Base-by-base conservation (phyloP, 2,329 filamentous ascomycete species). In the Tolypocladium ophioglossoides region DNA sequence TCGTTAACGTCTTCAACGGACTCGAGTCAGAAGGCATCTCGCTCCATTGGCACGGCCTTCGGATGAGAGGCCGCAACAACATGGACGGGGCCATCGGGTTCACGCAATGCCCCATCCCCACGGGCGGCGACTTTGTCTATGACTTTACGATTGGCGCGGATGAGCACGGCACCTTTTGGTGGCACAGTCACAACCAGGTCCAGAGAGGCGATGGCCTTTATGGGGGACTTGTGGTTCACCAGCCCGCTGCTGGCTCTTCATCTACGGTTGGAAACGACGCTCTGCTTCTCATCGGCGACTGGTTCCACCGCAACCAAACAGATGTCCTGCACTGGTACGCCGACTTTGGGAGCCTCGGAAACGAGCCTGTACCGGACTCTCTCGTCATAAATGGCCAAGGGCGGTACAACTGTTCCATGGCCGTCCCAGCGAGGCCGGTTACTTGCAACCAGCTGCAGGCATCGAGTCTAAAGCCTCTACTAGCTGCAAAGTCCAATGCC, bases 21-120 rank as follows among this genome's bases (percentile, higher is more conserved):
- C 74, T 78, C 32, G 78, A 85, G 0, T 76, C 75, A 8, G 85
- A 89, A 61, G 79, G 75, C 20, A 82, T 84, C 22, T 80, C 76
- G 52, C 72, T 90, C 11, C 87, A 91, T 64, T 90, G 86, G 69
- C 87, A 91, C 60, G 87, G 87, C 14, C 75, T 91, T 55, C 87
- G 80, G 61, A 85, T 89, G 67, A 86, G 86, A 61, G 84, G 84
- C 16, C 86, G 84, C 0, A 87, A 82, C 56, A 77, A 78, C 56
- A 87, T 88, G 82, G 82, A 85, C 57, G 83, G 83, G 44, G 80
- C 83, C 4, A 71, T 64, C 7, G 69, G 68, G 2, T 66, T 77
- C 22, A 77, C 74, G 0, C 73, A 79, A 57, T 78, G 76, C 54
- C 74, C 76, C 5, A 74, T 77, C 37, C 69, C 79, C 0, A 78